Percentiles rank a stretch among this genome's conserved stretches.
Evolutionary conservation across 2,329 filamentous ascomycete genomes (phyloP).

Genomic region (Scedosporium boydii): DNA sequence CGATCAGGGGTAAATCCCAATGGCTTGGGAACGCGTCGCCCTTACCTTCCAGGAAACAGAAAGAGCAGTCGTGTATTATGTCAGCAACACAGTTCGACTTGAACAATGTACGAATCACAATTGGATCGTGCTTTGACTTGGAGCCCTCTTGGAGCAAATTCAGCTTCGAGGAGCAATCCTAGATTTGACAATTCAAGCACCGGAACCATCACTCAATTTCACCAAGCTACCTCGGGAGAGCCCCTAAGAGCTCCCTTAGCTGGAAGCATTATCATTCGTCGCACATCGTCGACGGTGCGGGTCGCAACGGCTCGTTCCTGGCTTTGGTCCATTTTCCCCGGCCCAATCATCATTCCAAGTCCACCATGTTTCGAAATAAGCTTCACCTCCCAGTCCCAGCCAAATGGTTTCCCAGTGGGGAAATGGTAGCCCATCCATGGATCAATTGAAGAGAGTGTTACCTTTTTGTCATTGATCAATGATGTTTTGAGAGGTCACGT

Average conservation of each 20-base stretch:
- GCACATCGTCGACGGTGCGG: background rate
- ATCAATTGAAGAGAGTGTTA: background rate
- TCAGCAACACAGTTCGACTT: background rate
- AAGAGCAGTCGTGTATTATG: background rate
- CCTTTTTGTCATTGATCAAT: too few species aligned
- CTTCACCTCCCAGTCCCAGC: background rate
- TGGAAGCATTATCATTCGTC: too few species aligned
- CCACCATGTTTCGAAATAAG: background rate
- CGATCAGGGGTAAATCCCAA: background rate
- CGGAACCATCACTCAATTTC: too few species aligned
- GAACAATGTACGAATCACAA: too few species aligned
- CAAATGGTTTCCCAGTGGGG: background rate
- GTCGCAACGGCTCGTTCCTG: slow-evolving; percentile 1
- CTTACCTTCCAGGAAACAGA: too few species aligned
- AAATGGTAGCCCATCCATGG: background rate
- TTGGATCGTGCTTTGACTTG: too few species aligned
- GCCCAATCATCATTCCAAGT: background rate
- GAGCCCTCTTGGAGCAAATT: too few species aligned
- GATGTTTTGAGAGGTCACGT: too few species aligned
- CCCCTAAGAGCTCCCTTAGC: too few species aligned
- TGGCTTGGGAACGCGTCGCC: background rate
- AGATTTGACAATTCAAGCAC: too few species aligned
- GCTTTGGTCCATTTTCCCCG: background rate
- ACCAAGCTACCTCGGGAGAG: too few species aligned
- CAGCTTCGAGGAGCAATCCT: too few species aligned